These are phyloP conservation scores for Chenopodium quinoa DNA, from an alignment of 148 eudicot genomes.

Conservation along the genomic window DNA sequence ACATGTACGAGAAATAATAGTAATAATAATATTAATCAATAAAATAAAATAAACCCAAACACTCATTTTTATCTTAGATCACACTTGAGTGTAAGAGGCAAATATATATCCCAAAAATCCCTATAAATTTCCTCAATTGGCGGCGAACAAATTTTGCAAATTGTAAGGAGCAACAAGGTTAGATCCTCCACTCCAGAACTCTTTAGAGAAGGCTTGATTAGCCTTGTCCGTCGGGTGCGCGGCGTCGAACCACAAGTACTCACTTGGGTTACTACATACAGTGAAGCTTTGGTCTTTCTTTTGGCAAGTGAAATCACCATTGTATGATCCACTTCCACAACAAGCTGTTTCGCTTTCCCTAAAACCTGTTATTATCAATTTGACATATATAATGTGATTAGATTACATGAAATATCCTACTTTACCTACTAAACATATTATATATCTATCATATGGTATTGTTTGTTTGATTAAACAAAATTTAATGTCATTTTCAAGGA, in stretches of 20 bases:
- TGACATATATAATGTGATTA: neutral
- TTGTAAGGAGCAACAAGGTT: slow-evolving; percentile 46
- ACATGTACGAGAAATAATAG: slow-evolving; percentile 23
- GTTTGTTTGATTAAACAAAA: neutral
- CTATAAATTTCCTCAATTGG: neutral
- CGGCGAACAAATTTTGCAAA: slow-evolving; percentile 40
- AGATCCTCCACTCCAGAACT: slow-evolving; percentile 48
- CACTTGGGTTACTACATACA: slow-evolving; percentile 40
- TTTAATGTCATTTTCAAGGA: neutral
- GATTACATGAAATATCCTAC: neutral
- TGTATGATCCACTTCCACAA: slow-evolving; percentile 42
- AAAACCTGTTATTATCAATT: slow-evolving; percentile 31
- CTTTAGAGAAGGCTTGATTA: slow-evolving; percentile 41
- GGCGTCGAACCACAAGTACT: slow-evolving; percentile 51
- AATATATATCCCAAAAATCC: neutral
- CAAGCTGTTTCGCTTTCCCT: slow-evolving; percentile 40
- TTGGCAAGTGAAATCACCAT: slow-evolving; percentile 37
- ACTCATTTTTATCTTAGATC: slow-evolving; percentile 13
- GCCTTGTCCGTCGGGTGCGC: slow-evolving; percentile 47
- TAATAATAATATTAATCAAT: slow-evolving; percentile 18
- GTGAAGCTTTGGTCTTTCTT: slow-evolving; percentile 27
- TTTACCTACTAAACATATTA: neutral
- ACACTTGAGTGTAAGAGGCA: slow-evolving; percentile 20
- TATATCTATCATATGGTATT: neutral
- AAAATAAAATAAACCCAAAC: slow-evolving; percentile 18